These are phyloP conservation scores for Magnolia sinica DNA, from an alignment of 164 flowering plant genomes.

Conservation along the genomic window DNA sequence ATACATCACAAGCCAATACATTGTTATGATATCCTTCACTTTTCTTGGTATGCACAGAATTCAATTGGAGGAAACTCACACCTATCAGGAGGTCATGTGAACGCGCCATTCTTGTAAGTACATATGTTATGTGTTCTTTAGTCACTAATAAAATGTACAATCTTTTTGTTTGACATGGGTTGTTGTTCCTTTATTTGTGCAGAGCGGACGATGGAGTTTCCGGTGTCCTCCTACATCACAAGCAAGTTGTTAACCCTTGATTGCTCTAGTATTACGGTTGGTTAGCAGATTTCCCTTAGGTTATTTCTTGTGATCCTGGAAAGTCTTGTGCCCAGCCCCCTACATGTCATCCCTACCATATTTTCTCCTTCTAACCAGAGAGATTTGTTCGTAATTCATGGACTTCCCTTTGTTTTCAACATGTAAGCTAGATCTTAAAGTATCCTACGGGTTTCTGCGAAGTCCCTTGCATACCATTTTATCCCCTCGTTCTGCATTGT, in stretches of 20 bases:
- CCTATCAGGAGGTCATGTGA: constrained; percentile 83
- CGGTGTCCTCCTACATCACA: constrained; percentile 97
- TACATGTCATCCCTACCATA: neutral
- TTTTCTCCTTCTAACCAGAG: neutral
- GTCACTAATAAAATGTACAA: neutral
- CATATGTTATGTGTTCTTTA: neutral
- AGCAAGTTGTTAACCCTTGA: constrained; percentile 74
- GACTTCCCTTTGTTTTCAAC: neutral
- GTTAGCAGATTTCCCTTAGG: constrained; percentile 47
- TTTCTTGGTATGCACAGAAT: constrained; percentile 46
- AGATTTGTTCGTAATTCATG: neutral
- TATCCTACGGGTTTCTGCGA: neutral
- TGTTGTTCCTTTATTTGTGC: constrained; percentile 20
- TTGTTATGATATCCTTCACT: constrained; percentile 1
- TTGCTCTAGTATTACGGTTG: constrained; percentile 50
- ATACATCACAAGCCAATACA: neutral
- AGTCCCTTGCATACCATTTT: neutral
- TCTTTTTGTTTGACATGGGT: constrained; percentile 7
- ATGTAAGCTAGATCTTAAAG: neutral
- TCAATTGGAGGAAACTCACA: constrained; percentile 88
- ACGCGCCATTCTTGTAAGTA: constrained; percentile 83
- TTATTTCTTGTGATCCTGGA: constrained; percentile 26
- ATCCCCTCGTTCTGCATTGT: neutral
- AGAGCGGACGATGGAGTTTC: constrained; percentile 91
- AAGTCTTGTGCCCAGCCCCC: constrained; percentile 5